Evolutionary conservation across 805 yeast genomes (phyloP), one percentile per base, ranked within the genome.

Genomic region (Ogataea nonfermentans): DNA sequence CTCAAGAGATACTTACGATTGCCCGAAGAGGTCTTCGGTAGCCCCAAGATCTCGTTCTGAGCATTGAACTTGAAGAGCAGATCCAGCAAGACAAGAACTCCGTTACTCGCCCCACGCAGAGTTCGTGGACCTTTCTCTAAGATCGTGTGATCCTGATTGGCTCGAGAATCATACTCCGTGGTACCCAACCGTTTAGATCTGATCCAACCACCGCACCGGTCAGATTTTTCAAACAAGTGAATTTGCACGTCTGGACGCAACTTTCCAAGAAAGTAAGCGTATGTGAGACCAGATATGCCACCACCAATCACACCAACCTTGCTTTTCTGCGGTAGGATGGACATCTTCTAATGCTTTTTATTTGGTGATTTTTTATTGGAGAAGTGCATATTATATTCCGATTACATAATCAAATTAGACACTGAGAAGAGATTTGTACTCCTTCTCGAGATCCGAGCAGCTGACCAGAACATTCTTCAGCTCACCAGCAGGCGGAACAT

Each of bases 41-140:
- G 73, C 8, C 80, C 89, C 39, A 71, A 70, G 5, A 91, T 63
- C 24, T 74, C 70, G 28, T 73, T 68, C 6, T 63, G 65, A 9
- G 63, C 49, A 0, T 78, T 77, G 35, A 84, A 61, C 24, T 72
- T 66, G 32, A 53, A 46, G 41, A 86, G 55, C 2, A 79, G 68
- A 55, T 85, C 95, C 15, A 83, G 62, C 6, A 85, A 74, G 17
- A 86, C 53, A 22, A 83, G 63, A 0, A 89, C 78, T 0, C 98
- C 98, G 28, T 79, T 79, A 39, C 88, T 84, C 5, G 76, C 76
- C 0, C 96, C 95, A 44, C 96, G 67, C 30, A 93, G 65, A 0
- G 98, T 93, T 35, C 98, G 67, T 0, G 99, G 98, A 0, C 98
- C 99, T 46, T 81, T 83, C 53, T 93, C 98, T 22, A 87, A 59